phyloP scores from a whole-genome alignment of 805 yeast genomes.

The Candida peoriensis region DNA sequence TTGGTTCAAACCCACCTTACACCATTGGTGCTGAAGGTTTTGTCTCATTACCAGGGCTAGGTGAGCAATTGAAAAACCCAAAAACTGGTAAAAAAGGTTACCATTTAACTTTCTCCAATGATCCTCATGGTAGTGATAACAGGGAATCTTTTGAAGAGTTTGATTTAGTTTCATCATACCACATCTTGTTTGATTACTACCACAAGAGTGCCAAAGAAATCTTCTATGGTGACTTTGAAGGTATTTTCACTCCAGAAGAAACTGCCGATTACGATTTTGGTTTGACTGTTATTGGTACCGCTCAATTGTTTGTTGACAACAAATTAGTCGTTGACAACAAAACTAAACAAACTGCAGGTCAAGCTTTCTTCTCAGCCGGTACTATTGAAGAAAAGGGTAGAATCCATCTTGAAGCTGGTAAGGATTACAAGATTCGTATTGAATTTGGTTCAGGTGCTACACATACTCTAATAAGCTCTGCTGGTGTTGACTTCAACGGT shows the following conservation, averaged over 20 bases:
- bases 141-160: conserved; percentile 26
- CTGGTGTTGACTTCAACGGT: conserved; percentile 24
- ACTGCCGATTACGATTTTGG: conserved; percentile 48
- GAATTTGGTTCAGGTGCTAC: conserved; percentile 51
- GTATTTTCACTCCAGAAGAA: conserved; percentile 38
- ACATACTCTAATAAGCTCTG: conserved; percentile 11
- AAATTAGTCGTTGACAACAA: conserved; percentile 51
- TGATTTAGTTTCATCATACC: conserved; percentile 18
- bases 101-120: conserved; percentile 14
- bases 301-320: conserved; percentile 47
- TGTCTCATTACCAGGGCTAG: conserved; percentile 28
- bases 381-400: conserved; percentile 43
- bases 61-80: conserved; percentile 10
- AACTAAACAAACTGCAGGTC: conserved; percentile 45
- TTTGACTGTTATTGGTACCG: conserved; percentile 49
- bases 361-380: conserved; percentile 49
- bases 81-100: conserved; percentile 21
- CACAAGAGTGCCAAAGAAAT: conserved; percentile 13
- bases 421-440: conserved; percentile 38
- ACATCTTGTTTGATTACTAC: conserved; percentile 14
- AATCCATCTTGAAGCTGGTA: conserved; percentile 37
- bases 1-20: conserved; percentile 19
- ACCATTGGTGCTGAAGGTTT: conserved; percentile 32
- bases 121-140: conserved; percentile 14
- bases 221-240: conserved; percentile 41